Conservation (phyloP, 495 filamentous ascomycete species). For the Penicillium coffeae region DNA sequence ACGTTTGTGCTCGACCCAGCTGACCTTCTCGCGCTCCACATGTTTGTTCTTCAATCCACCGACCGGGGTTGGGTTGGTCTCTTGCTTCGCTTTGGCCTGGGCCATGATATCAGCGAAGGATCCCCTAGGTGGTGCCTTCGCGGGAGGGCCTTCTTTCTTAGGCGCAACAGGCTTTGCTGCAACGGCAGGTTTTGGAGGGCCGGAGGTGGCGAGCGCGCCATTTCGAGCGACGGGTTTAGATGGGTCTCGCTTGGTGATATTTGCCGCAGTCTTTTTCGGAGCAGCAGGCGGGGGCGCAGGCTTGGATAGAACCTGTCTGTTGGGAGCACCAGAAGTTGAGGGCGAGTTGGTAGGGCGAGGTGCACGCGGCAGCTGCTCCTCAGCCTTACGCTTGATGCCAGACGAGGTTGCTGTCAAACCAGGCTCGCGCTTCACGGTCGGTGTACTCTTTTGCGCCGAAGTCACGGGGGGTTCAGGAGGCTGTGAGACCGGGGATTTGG, state of each 20-base stretch:
- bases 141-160: constrained; percentile 6
- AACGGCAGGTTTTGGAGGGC: constrained; percentile 2
- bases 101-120: constrained; percentile 43
- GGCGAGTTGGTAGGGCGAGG: constrained; percentile 24
- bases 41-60: constrained; percentile 38
- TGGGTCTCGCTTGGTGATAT: constrained; percentile 11
- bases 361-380: constrained; percentile 33
- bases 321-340: background rate
- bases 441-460: constrained; percentile 19
- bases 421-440: constrained; percentile 4
- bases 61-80: constrained; percentile 30
- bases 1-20: constrained; percentile 40
- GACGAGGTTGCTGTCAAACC: constrained; percentile 13
- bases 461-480: constrained; percentile 27
- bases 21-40: constrained; percentile 34
- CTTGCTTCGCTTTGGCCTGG: constrained; percentile 34
- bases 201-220: constrained; percentile 10
- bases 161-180: constrained; percentile 4
- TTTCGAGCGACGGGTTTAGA: constrained; percentile 20
- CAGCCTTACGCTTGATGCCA: constrained; percentile 44
- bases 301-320: constrained; percentile 7
- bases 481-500: constrained; percentile 26
- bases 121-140: constrained; percentile 39
- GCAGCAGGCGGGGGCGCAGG: constrained; percentile 14
- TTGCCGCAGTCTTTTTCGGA: constrained; percentile 4